These are phyloP conservation scores for Lactifluus echinatus DNA, from an alignment of 768 basidiomycete genomes.

Conservation along the genomic window DNA sequence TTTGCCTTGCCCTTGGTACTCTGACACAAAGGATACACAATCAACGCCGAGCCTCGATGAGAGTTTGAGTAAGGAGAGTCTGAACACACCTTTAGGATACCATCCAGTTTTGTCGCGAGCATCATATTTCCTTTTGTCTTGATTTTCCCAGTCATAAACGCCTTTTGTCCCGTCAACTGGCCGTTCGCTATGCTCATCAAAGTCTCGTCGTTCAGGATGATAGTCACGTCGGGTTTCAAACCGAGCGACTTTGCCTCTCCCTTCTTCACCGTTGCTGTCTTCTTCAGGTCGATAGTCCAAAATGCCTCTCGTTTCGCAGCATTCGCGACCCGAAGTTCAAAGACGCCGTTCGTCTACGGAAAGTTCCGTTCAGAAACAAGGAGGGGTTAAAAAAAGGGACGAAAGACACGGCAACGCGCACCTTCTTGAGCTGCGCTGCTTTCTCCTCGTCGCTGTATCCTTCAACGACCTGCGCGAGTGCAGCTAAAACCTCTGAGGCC, in stretches of 20 bases:
- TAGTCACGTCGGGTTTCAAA: constrained; percentile 75
- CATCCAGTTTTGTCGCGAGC: constrained; percentile 87
- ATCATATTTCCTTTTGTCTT: constrained; percentile 91
- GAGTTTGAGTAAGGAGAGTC: too few species aligned
- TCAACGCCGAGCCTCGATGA: background rate
- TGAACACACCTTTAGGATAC: constrained; percentile 61
- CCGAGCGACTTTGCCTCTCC: constrained; percentile 41
- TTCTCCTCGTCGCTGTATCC: constrained; percentile 52
- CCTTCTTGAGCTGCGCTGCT: constrained; percentile 69
- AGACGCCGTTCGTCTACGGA: constrained; percentile 68
- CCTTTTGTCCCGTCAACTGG: constrained; percentile 88
- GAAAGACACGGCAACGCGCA: constrained; percentile 21
- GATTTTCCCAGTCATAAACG: constrained; percentile 91
- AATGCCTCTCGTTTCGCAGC: constrained; percentile 55
- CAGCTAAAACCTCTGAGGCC: constrained; percentile 59
- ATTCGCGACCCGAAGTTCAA: constrained; percentile 77
- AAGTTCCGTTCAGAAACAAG: background rate
- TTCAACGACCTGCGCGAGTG: constrained; percentile 44
- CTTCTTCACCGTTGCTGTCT: constrained; percentile 66
- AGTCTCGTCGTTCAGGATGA: constrained; percentile 70
- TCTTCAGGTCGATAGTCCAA: constrained; percentile 95
- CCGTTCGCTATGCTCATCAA: constrained; percentile 63
- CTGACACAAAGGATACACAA: background rate
- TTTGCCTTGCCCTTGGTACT: constrained; percentile 16
- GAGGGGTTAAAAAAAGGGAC: background rate